Conservation (phyloP, 1,284 basidiomycete genomes). For the Coriolopsis trogii region DNA sequence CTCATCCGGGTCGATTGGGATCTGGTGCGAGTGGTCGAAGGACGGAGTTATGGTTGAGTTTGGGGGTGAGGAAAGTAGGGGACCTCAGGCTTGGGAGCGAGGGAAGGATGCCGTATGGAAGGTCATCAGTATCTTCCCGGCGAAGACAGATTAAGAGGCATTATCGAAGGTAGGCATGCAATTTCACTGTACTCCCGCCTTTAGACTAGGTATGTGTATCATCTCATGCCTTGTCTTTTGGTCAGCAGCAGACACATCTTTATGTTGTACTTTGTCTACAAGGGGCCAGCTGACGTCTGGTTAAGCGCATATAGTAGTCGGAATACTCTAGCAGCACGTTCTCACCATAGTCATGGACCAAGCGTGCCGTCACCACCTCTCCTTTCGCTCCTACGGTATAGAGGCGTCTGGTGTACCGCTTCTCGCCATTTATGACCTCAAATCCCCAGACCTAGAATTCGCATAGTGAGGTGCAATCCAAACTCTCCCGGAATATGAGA, state of each 20-base stretch:
- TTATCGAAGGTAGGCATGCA: slow-evolving; percentile 5
- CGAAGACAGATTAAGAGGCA: slow-evolving; percentile 24
- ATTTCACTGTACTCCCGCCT: background rate
- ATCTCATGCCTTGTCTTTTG: slow-evolving; percentile 8
- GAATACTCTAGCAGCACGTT: background rate
- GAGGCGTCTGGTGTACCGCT: slow-evolving; percentile 58
- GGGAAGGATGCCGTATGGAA: slow-evolving; percentile 82
- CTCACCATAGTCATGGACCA: slow-evolving; percentile 65
- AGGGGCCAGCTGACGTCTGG: slow-evolving; percentile 21
- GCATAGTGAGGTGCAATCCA: background rate
- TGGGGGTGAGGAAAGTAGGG: slow-evolving; percentile 72
- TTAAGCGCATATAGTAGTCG: too few species aligned
- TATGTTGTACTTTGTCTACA: slow-evolving; percentile 5
- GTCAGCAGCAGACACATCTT: background rate
- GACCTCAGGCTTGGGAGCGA: slow-evolving; percentile 82
- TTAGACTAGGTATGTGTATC: slow-evolving; percentile 20
- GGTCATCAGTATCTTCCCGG: slow-evolving; percentile 66
- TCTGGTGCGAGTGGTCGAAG: slow-evolving; percentile 90
- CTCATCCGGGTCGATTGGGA: slow-evolving; percentile 80
- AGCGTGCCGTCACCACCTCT: slow-evolving; percentile 51
- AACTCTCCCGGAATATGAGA: background rate
- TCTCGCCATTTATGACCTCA: slow-evolving; percentile 55
- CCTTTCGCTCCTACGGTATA: slow-evolving; percentile 57
- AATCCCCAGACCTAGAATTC: slow-evolving; percentile 66
- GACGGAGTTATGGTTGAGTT: slow-evolving; percentile 84